A percentile compares a stretch with the other conserved stretches of the same genome.
Evolutionary conservation across 257 asterid species (phyloP).

Genomic region (Knoxia roxburghii): DNA sequence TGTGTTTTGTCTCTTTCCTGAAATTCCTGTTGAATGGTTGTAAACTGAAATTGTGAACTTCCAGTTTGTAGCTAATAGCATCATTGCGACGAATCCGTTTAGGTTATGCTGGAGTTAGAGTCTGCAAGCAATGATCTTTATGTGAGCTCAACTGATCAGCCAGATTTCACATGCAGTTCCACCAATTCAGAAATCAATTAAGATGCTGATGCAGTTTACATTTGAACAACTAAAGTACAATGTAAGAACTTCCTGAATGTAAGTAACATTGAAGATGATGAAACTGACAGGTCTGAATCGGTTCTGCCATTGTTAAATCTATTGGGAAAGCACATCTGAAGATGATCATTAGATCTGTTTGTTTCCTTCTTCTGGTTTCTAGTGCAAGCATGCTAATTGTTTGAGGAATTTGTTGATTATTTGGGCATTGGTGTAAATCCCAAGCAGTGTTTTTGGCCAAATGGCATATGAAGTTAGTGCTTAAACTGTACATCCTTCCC

Average conservation of each 20-base stretch:
- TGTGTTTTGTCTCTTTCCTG: too few species aligned
- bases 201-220: constrained; percentile 18
- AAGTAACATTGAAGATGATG: background rate
- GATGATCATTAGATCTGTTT: background rate
- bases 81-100: constrained; percentile 16
- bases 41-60: background rate
- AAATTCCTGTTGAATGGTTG: background rate
- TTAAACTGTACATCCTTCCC: too few species aligned
- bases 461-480: too few species aligned
- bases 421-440: too few species aligned
- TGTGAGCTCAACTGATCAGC: constrained; percentile 49
- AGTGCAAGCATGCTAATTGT: background rate
- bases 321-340: background rate
- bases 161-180: constrained; percentile 66
- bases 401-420: background rate
- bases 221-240: background rate
- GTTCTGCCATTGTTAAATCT: background rate
- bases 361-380: too few species aligned
- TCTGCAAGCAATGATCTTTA: constrained; percentile 43
- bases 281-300: background rate
- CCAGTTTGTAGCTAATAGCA: background rate
- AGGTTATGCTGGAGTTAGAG: constrained; percentile 83
- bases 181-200: constrained; percentile 18
- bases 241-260: background rate
- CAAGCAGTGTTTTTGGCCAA: too few species aligned